Conservation (phyloP, 2,329 filamentous ascomycete genomes). For the Botrytis sinoallii region DNA sequence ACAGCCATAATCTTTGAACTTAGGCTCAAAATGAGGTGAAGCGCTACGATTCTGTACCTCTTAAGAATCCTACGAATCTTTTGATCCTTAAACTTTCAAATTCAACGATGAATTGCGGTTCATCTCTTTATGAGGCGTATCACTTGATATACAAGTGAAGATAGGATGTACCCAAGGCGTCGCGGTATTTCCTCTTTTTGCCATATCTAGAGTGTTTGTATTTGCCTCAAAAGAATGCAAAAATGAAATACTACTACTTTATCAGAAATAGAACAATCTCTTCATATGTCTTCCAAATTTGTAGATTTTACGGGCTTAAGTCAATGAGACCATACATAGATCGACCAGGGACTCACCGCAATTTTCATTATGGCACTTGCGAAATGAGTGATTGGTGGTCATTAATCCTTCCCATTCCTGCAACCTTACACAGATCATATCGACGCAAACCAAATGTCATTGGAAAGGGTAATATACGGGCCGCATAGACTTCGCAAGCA, state of each 20-base stretch:
- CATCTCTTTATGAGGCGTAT: not conserved
- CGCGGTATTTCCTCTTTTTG: not conserved
- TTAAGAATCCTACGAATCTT: not conserved
- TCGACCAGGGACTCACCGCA: not conserved
- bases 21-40: not conserved
- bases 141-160: not conserved
- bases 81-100: not conserved
- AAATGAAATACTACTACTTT: too few species aligned
- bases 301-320: not conserved
- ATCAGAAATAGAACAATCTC: not conserved
- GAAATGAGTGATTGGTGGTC: not conserved
- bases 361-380: not conserved
- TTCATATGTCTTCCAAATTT: not conserved
- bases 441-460: not conserved
- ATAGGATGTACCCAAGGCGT: not conserved
- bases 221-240: not conserved
- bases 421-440: not conserved
- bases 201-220: not conserved
- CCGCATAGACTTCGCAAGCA: not conserved
- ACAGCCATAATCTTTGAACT: not conserved
- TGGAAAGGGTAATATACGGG: conserved; percentile 8
- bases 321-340: not conserved
- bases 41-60: too few species aligned
- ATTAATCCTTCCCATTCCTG: not conserved
- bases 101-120: not conserved